Percentiles rank a stretch among this genome's conserved stretches.
Conservation (phyloP, 768 basidiomycete genomes). For the Rhodosporidiobolus odoratus region DNA sequence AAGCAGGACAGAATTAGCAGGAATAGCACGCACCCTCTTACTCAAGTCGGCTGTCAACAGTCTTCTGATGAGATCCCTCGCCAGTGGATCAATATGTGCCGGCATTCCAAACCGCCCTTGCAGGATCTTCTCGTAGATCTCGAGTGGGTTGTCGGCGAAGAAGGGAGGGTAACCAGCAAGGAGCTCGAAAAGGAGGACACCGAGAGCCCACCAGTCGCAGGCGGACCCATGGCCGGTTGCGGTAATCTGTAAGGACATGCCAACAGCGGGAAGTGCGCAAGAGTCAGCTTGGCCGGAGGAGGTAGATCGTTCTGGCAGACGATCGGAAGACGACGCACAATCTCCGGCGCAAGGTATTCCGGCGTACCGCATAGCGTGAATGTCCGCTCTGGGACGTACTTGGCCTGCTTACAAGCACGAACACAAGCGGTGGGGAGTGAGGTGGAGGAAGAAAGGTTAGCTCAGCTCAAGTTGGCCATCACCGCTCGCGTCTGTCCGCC, state of each 20-base stretch:
- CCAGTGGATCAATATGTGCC: constrained; percentile 78
- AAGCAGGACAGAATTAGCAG: not conserved
- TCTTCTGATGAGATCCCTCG: constrained; percentile 77
- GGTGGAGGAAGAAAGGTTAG: not conserved
- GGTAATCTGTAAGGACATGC: constrained; percentile 55
- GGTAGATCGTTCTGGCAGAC: not conserved
- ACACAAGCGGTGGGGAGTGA: not conserved
- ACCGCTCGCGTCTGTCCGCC: not conserved
- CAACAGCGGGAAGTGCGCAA: no score
- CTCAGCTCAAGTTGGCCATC: not conserved
- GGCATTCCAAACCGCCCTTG: constrained; percentile 85
- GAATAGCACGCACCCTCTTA: constrained; percentile 61
- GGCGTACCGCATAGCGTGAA: constrained; percentile 96
- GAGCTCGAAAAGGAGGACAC: constrained; percentile 97
- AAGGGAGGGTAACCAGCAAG: constrained; percentile 79
- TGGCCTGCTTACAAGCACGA: constrained; percentile 53
- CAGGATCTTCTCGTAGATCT: constrained; percentile 96
- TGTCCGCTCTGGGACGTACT: constrained; percentile 93
- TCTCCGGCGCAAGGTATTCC: constrained; percentile 95
- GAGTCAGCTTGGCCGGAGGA: not conserved
- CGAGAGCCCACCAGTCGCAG: constrained; percentile 99
- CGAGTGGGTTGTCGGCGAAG: constrained; percentile 55
- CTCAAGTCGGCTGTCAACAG: constrained; percentile 88
- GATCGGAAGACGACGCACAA: constrained; percentile 45
- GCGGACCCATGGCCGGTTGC: constrained; percentile 97